These are phyloP conservation scores for Ganoderma sinense DNA, from an alignment of 1,284 basidiomycete genomes.

Conservation along the genomic window DNA sequence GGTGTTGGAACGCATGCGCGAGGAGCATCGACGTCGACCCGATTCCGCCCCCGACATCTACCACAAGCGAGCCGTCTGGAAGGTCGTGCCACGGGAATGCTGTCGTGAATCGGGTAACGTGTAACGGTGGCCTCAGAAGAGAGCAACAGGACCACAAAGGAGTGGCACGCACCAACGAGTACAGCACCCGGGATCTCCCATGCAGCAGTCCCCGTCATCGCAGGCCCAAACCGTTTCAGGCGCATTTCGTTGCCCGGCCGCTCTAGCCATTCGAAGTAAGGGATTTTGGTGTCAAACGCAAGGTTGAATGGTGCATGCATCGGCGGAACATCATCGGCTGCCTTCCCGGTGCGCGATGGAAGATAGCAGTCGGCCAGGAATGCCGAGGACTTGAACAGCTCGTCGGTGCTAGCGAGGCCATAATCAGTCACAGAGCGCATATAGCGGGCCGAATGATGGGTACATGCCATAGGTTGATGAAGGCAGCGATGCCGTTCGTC, in stretches of 20 bases:
- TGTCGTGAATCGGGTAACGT: conserved; percentile 33
- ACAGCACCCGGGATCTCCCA: conserved; percentile 60
- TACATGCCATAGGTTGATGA: conserved; percentile 68
- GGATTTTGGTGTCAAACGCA: conserved; percentile 41
- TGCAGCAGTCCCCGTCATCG: conserved; percentile 71
- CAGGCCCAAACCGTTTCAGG: conserved; percentile 70
- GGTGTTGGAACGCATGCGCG: conserved; percentile 58
- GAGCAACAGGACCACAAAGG: too few species aligned
- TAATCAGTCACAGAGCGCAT: background rate
- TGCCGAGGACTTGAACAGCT: conserved; percentile 73
- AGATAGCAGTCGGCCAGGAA: conserved; percentile 70
- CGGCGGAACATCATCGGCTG: conserved; percentile 14
- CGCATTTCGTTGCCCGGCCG: conserved; percentile 44
- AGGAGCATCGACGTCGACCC: conserved; percentile 76
- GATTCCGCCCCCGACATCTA: conserved; percentile 81
- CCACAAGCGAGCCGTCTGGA: conserved; percentile 55
- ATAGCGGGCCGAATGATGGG: background rate
- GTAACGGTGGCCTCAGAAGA: too few species aligned
- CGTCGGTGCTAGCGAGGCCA: conserved; percentile 61
- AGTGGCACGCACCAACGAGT: conserved; percentile 46
- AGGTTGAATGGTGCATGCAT: conserved; percentile 45
- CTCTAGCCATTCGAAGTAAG: conserved; percentile 50
- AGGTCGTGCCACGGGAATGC: conserved; percentile 72
- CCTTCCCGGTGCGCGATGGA: conserved; percentile 15
- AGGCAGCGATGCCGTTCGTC: conserved; percentile 69